A percentile compares a stretch with the other conserved stretches of the same genome.
phyloP scores from a whole-genome alignment of 1,139 yeast species.

The Nematodospora anomalae region DNA sequence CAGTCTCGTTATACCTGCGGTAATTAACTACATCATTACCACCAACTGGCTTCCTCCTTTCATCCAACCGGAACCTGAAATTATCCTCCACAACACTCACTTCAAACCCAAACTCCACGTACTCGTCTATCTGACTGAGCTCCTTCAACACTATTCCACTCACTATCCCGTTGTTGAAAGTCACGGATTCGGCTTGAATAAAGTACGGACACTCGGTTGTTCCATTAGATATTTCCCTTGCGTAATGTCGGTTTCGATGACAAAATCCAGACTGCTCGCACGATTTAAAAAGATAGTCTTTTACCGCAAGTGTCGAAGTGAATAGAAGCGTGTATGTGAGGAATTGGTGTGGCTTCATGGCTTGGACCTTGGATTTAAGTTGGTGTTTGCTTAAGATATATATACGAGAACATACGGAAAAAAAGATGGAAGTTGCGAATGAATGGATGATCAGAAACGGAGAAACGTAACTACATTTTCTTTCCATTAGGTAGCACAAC shows the following conservation, averaged over 20 bases:
- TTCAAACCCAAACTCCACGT: constrained; percentile 52
- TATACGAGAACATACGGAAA: too few relatives aligned
- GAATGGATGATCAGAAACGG: too few relatives aligned
- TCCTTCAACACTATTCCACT: constrained; percentile 50
- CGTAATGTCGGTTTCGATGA: constrained; percentile 73
- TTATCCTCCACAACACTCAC: constrained; percentile 55
- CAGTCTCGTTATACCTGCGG: constrained; percentile 60
- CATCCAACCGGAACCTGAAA: constrained; percentile 42
- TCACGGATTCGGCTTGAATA: constrained; percentile 27
- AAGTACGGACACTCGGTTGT: constrained; percentile 47
- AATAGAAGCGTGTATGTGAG: constrained; percentile 6
- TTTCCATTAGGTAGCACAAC: too few relatives aligned
- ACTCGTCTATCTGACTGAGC: constrained; percentile 21
- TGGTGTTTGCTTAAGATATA: too few relatives aligned
- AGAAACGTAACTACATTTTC: too few relatives aligned
- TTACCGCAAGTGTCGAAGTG: constrained; percentile 45
- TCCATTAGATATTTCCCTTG: constrained; percentile 34
- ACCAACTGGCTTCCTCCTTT: constrained; percentile 36
- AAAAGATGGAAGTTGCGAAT: too few relatives aligned
- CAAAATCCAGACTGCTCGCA: constrained; percentile 89
- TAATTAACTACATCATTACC: constrained; percentile 31
- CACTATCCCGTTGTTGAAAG: constrained; percentile 16
- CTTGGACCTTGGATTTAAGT: too few relatives aligned
- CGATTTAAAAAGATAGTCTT: constrained; percentile 70
- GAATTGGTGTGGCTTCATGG: constrained; percentile 4